Evolutionary conservation across 345 rosid species (phyloP).

Genomic region (Syzygium oleosum): DNA sequence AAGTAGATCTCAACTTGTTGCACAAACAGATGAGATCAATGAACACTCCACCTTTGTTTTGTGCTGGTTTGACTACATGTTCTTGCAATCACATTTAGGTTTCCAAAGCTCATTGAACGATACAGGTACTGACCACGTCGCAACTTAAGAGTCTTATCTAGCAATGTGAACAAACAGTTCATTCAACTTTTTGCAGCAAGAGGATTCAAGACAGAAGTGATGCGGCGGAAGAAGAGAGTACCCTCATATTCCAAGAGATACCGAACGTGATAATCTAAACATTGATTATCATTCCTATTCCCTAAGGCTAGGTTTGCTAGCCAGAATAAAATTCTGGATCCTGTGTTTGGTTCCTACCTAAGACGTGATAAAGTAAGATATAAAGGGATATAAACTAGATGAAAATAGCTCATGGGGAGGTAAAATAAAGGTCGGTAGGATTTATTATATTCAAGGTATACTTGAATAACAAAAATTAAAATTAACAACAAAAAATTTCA

Average conservation of each 20-base stretch:
- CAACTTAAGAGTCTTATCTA: neutral
- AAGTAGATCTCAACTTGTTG: neutral
- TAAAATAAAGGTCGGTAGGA: too few relatives aligned
- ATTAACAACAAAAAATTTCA: too few relatives aligned
- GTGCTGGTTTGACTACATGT: neutral
- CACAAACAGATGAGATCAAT: neutral
- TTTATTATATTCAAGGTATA: too few relatives aligned
- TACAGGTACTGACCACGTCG: neutral
- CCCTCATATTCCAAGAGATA: neutral
- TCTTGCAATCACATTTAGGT: neutral
- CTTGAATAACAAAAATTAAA: too few relatives aligned
- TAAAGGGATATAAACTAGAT: too few relatives aligned
- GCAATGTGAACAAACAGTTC: neutral
- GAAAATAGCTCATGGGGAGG: too few relatives aligned
- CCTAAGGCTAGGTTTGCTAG: too few relatives aligned
- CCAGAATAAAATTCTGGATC: too few relatives aligned
- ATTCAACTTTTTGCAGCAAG: neutral
- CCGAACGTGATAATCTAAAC: neutral
- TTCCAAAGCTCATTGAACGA: neutral
- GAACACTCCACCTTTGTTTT: neutral
- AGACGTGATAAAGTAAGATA: too few relatives aligned
- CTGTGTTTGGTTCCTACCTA: too few relatives aligned
- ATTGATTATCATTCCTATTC: too few relatives aligned
- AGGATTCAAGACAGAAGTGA: neutral
- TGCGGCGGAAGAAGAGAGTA: neutral